Conservation (phyloP, 208 protist species). For the Novymonas esmeraldas region DNA sequence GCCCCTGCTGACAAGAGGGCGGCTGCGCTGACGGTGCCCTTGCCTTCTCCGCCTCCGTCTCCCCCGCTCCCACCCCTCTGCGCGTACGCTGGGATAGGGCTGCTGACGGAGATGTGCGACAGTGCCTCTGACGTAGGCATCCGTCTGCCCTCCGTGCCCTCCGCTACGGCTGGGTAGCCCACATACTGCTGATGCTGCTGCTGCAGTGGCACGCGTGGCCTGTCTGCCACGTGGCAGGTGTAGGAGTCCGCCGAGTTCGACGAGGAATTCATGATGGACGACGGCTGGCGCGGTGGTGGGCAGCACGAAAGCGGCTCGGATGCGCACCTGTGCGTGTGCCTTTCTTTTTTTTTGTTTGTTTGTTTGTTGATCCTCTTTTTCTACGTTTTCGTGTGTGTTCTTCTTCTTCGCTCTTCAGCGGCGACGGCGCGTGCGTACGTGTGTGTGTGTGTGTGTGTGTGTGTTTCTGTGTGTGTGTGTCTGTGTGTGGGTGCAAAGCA, state of each 20-base stretch:
- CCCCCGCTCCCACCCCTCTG: background rate
- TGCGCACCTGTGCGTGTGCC: background rate
- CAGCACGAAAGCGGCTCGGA: too few species aligned
- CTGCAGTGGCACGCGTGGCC: background rate
- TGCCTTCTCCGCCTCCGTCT: background rate
- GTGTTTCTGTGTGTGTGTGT: too few species aligned
- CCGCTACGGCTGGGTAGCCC: background rate
- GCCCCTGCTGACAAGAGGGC: too few species aligned
- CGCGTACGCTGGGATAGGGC: too few species aligned
- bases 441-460: background rate
- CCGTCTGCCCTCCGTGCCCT: background rate
- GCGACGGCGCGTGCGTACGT: too few species aligned
- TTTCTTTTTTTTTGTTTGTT: background rate
- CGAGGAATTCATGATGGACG: background rate
- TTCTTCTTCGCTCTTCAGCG: background rate
- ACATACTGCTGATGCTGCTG: too few species aligned
- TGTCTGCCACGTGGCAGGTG: conserved; percentile 30
- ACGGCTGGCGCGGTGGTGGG: background rate
- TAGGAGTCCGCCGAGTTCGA: conserved; percentile 8
- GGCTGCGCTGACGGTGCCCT: too few species aligned
- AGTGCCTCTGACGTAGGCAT: background rate
- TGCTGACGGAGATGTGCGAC: background rate
- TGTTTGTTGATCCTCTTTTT: background rate
- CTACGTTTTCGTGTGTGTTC: background rate
- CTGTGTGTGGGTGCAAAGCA: too few species aligned